These are phyloP conservation scores for Sporothrix brunneoviolacea DNA, from an alignment of 2,329 filamentous ascomycete species.

Conservation along the genomic window DNA sequence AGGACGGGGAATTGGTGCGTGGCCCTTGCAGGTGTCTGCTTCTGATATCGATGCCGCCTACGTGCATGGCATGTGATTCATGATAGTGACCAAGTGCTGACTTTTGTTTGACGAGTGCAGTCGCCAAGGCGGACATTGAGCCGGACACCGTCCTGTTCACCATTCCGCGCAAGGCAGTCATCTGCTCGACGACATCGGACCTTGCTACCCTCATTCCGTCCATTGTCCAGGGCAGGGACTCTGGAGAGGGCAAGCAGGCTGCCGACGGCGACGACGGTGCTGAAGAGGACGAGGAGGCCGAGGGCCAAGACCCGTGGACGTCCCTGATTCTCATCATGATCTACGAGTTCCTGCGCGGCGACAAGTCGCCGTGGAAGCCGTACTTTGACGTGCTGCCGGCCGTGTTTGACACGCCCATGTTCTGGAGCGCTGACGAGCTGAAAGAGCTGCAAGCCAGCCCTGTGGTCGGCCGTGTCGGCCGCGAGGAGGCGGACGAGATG, in stretches of 20 bases:
- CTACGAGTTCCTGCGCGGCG: constrained; percentile 60
- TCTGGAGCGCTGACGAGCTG: constrained; percentile 69
- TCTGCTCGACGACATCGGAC: constrained; percentile 66
- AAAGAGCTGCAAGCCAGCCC: constrained; percentile 68
- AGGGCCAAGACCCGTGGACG: constrained; percentile 40
- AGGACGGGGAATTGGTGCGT: constrained; percentile 49
- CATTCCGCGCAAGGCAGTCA: constrained; percentile 64
- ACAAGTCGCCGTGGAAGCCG: constrained; percentile 62
- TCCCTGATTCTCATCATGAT: constrained; percentile 70
- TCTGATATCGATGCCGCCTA: neutral
- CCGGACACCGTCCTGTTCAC: constrained; percentile 74
- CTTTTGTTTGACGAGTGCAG: constrained; percentile 45
- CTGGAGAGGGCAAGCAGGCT: constrained; percentile 10
- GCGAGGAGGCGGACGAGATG: constrained; percentile 60
- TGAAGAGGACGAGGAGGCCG: constrained; percentile 33
- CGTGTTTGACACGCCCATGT: constrained; percentile 81
- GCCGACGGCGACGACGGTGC: constrained; percentile 29
- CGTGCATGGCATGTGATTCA: too few relatives aligned
- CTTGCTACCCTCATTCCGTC: constrained; percentile 52
- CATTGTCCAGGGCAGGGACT: constrained; percentile 37
- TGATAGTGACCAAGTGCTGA: too few relatives aligned
- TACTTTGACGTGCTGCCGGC: constrained; percentile 71
- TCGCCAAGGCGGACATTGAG: constrained; percentile 62
- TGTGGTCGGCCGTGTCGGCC: constrained; percentile 70
- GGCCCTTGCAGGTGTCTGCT: too few relatives aligned